A percentile compares a stretch with the other conserved stretches of the same genome.
phyloP scores from a whole-genome alignment of 768 basidiomycete genomes.

The Pholiota microspora region DNA sequence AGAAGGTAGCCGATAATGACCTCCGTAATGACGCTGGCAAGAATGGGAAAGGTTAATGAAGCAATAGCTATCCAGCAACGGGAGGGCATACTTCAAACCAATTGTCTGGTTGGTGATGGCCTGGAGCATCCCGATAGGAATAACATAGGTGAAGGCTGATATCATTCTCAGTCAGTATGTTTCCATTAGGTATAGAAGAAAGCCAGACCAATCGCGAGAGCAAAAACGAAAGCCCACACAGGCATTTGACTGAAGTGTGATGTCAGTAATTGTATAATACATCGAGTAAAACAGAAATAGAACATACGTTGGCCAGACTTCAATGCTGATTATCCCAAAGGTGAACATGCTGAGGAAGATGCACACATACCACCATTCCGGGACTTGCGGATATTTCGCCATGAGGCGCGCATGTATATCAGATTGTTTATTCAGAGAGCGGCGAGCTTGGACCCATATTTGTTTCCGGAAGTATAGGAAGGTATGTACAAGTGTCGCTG shows the following conservation, averaged over 20 bases:
- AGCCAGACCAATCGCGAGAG: constrained; percentile 41
- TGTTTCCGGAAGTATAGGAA: constrained; percentile 71
- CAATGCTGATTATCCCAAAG: constrained; percentile 62
- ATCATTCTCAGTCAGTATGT: background rate
- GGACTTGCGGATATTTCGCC: constrained; percentile 67
- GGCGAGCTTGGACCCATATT: constrained; percentile 64
- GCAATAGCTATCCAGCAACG: background rate
- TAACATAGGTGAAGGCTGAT: constrained; percentile 53
- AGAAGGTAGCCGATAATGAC: constrained; percentile 74
- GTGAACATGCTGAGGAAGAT: constrained; percentile 66
- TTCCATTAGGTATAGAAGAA: background rate
- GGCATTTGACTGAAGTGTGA: constrained; percentile 30
- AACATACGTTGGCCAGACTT: constrained; percentile 50
- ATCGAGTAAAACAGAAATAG: constrained; percentile 36
- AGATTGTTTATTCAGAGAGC: constrained; percentile 70
- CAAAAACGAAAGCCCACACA: constrained; percentile 52
- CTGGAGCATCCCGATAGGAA: constrained; percentile 61
- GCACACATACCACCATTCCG: constrained; percentile 78
- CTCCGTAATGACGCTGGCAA: constrained; percentile 67
- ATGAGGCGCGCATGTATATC: constrained; percentile 83
- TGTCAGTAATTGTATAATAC: constrained; percentile 37
- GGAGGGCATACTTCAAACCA: constrained; percentile 45
- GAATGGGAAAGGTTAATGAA: background rate
- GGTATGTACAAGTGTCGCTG: constrained; percentile 66
- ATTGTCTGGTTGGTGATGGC: constrained; percentile 79